Conservation (phyloP, 2,329 filamentous ascomycete species). For the Fragosphaeria purpurea region DNA sequence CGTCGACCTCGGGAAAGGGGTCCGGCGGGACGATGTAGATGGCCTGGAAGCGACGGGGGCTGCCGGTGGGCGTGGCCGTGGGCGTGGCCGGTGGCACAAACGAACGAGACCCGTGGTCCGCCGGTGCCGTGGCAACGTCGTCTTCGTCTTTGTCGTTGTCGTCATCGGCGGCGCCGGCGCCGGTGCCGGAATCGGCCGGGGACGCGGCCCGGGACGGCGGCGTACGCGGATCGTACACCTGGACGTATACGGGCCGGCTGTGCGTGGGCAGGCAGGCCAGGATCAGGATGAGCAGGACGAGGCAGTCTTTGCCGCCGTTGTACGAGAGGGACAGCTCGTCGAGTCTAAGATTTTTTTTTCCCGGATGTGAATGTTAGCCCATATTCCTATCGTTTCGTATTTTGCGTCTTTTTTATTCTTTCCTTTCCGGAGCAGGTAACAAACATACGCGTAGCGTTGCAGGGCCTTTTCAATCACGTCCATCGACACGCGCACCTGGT, state of each 20-base stretch:
- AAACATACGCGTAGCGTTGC: slow-evolving; percentile 59
- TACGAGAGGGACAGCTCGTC: slow-evolving; percentile 82
- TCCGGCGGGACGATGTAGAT: slow-evolving; percentile 83
- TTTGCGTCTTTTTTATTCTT: no score
- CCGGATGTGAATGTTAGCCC: neutral
- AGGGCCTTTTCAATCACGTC: slow-evolving; percentile 67
- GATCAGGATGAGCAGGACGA: slow-evolving; percentile 82
- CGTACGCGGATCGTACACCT: no score
- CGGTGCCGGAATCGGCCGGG: slow-evolving; percentile 8
- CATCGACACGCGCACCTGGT: slow-evolving; percentile 63
- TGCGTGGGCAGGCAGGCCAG: slow-evolving; percentile 49
- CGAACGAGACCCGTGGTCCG: slow-evolving; percentile 1
- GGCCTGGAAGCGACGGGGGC: slow-evolving; percentile 50
- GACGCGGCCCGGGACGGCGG: neutral
- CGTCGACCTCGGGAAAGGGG: slow-evolving; percentile 77
- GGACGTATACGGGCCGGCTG: neutral
- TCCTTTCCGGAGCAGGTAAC: no score
- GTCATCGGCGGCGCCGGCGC: slow-evolving; percentile 5
- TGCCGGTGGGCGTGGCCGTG: slow-evolving; percentile 6
- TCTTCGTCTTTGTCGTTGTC: neutral
- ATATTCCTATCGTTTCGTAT: no score
- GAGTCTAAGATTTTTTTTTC: slow-evolving; percentile 39
- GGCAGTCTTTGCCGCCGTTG: slow-evolving; percentile 96
- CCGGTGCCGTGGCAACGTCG: slow-evolving; percentile 5
- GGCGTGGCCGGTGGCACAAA: neutral